These are phyloP conservation scores for Leishmania arabica DNA, from an alignment of 208 protist genomes.

Conservation along the genomic window DNA sequence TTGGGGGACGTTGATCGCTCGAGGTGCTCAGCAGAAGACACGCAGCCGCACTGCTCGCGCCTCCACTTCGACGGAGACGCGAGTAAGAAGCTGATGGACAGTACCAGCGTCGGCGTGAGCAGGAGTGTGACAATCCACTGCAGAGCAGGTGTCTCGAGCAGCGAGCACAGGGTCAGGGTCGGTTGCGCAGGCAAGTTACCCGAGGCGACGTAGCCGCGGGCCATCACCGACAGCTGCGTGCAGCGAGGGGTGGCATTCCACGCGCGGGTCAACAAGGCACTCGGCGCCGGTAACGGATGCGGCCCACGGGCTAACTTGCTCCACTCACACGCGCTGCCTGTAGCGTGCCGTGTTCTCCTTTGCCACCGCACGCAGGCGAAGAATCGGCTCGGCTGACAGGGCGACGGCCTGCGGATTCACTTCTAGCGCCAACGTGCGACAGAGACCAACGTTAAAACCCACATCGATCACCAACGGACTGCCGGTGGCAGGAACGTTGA, in stretches of 20 bases:
- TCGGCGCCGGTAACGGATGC: background rate
- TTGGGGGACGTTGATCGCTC: slow-evolving; percentile 2
- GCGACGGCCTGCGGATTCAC: slow-evolving; percentile 28
- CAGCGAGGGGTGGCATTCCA: slow-evolving; percentile 19
- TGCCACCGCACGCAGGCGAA: slow-evolving; percentile 18
- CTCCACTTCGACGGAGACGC: slow-evolving; percentile 12
- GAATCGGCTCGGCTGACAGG: slow-evolving; percentile 44
- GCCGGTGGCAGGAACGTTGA: slow-evolving; percentile 9
- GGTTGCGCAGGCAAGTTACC: slow-evolving; percentile 22
- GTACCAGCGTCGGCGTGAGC: slow-evolving; percentile 18
- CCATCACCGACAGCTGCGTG: slow-evolving; percentile 21
- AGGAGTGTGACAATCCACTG: slow-evolving; percentile 9
- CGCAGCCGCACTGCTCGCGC: slow-evolving; percentile 19
- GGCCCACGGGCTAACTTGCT: slow-evolving; percentile 20
- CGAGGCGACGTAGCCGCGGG: slow-evolving; percentile 22
- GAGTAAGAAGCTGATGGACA: slow-evolving; percentile 23
- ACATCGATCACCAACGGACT: slow-evolving; percentile 44
- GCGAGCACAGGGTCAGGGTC: slow-evolving; percentile 15
- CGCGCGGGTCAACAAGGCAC: slow-evolving; percentile 28
- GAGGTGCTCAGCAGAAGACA: slow-evolving; percentile 26
- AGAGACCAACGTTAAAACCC: slow-evolving; percentile 53
- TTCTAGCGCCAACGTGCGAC: slow-evolving; percentile 26
- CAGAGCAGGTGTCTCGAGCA: slow-evolving; percentile 26
- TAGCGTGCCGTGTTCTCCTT: slow-evolving; percentile 23
- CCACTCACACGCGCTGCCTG: slow-evolving; percentile 22